These are phyloP conservation scores for Solanum corneliomulleri DNA, from an alignment of 257 asterid species.

Conservation along the genomic window DNA sequence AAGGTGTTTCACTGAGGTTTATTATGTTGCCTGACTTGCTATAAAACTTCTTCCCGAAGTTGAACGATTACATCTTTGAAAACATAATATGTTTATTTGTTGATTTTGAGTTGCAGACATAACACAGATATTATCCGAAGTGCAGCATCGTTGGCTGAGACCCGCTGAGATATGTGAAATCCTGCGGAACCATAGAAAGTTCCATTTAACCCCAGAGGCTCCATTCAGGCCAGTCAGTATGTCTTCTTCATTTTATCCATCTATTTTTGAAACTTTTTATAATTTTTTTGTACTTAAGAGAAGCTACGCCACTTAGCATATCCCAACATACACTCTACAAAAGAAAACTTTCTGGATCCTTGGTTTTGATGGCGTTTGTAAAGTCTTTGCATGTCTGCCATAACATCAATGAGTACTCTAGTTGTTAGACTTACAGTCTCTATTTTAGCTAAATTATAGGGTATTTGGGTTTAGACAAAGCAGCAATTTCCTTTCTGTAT, in stretches of 20 bases:
- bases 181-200: constrained; percentile 53
- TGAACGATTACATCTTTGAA: neutral
- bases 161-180: constrained; percentile 95
- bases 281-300: neutral
- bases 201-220: constrained; percentile 69
- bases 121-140: constrained; percentile 65
- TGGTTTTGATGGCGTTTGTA: neutral
- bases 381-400: neutral
- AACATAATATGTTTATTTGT: neutral
- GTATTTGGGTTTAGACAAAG: neutral
- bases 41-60: neutral
- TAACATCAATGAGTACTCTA: neutral
- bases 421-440: neutral
- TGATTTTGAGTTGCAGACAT: constrained; percentile 47
- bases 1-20: neutral
- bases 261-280: neutral
- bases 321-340: neutral
- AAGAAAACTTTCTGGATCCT: neutral
- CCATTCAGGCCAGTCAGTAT: constrained; percentile 81
- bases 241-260: constrained; percentile 19
- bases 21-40: neutral
- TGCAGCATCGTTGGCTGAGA: constrained; percentile 85
- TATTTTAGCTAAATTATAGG: neutral
- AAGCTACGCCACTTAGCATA: neutral
- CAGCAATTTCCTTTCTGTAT: neutral